Base-by-base conservation (phyloP, 2,329 filamentous ascomycete genomes). In the Chaetomium sp. region DNA sequence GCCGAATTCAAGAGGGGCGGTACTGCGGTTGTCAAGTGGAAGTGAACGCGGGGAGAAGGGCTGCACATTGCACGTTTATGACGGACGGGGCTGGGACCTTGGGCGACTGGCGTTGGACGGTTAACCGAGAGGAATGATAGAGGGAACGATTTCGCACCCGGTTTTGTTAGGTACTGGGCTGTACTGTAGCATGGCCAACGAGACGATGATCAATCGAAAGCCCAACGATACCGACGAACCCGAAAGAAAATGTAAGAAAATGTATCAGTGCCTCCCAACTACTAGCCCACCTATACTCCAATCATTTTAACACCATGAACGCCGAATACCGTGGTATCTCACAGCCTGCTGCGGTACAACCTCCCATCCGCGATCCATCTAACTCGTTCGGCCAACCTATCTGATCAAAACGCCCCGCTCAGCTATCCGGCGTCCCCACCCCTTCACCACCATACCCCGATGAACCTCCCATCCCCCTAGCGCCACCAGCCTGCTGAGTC, bases 1-100 rank as follows among this genome's bases (percentile, higher is more conserved):
- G 68, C 81, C 29, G 87, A 89, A 74, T 88, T 90, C 72, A 89
- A 86, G 79, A 84, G 83, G 74, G 87, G 87, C 13, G 87, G 86
- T 23, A 87, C 84, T 0, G 86, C 85, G 1, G 83, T 89, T 45
- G 86, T 89, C 49, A 90, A 89, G 78, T 85, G 82, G 82, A 69
- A 66, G 55, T 66, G 64, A 29, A 3, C 9, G 12, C 5, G 7
- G n/a, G 19, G 8, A 21, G 4, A 21, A n/a, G 21, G 19, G n/a
- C 6, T 8, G 19, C 7, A 33, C 13, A 2, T 25, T 19, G 51
- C n/a, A 2, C n/a, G 7, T 33, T 56, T 4, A 21, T 57, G 54
- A 21, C 13, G 7, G 16, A 42, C n/a, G n/a, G n/a, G n/a, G 19
- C 4, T 23, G 33, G 31, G 27, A 23, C 47, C 13, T 49, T 23